A percentile compares a stretch with the other conserved stretches of the same genome.
These are phyloP conservation scores for Coemansia sp. DNA, from an alignment of 192 early-diverging fungal species.

Conservation along the genomic window DNA sequence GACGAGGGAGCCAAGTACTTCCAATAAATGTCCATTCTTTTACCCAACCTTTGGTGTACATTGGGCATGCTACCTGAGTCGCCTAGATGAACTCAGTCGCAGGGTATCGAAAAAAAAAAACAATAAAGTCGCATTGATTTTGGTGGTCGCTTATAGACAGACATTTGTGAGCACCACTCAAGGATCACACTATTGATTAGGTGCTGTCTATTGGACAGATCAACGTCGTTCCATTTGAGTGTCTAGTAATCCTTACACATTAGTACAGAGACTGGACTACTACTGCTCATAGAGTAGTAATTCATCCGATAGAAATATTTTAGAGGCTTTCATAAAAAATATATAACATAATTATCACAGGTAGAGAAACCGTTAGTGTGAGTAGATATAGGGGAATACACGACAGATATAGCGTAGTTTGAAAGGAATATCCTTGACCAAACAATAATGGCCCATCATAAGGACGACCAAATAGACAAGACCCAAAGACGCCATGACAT, in stretches of 20 bases:
- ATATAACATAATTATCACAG: constrained; percentile 12
- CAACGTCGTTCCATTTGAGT: constrained; percentile 30
- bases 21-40: too few relatives aligned
- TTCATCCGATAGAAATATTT: not conserved
- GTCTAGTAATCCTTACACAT: constrained; percentile 23
- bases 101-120: constrained; percentile 2
- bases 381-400: constrained; percentile 48
- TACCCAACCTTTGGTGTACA: constrained; percentile 40
- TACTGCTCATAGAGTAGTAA: not conserved
- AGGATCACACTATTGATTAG: constrained; percentile 39
- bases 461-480: constrained; percentile 63
- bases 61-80: constrained; percentile 52
- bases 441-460: constrained; percentile 58
- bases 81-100: constrained; percentile 23
- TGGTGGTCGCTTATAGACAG: constrained; percentile 54
- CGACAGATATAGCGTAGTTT: constrained; percentile 30
- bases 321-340: constrained; percentile 4
- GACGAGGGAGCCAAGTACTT: not conserved
- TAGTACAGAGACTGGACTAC: constrained; percentile 19
- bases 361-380: constrained; percentile 11
- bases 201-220: constrained; percentile 33
- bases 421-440: constrained; percentile 42
- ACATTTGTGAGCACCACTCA: constrained; percentile 31
- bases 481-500: constrained; percentile 63
- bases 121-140: constrained; percentile 1